phyloP scores from a whole-genome alignment of 2,329 filamentous ascomycete species.

The Epichloe gansuensis region DNA sequence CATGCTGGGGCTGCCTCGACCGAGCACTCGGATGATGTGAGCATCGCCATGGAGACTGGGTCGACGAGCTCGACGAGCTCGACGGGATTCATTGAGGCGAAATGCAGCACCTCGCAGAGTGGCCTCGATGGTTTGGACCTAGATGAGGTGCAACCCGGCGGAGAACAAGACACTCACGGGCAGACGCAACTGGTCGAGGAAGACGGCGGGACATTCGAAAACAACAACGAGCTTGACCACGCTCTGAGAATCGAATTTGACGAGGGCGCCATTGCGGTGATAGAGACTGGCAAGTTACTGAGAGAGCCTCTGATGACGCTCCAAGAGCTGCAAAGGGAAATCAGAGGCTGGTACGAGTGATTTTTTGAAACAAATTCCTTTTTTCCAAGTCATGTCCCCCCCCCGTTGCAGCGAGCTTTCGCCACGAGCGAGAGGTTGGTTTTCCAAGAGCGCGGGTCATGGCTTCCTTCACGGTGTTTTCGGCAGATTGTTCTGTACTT shows the following conservation, averaged over 20 bases:
- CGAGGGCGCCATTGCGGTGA: neutral
- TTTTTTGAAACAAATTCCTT: neutral
- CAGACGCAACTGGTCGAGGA: too few relatives aligned
- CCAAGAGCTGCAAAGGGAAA: slow-evolving; percentile 4
- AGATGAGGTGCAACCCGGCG: too few relatives aligned
- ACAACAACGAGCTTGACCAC: too few relatives aligned
- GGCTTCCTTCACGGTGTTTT: too few relatives aligned
- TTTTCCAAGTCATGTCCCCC: too few relatives aligned
- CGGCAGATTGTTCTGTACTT: too few relatives aligned
- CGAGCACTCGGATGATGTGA: neutral
- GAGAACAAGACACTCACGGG: too few relatives aligned
- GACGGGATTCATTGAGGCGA: neutral
- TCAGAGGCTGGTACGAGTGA: slow-evolving; percentile 1
- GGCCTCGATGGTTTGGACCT: neutral
- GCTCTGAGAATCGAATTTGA: too few relatives aligned
- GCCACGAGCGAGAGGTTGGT: too few relatives aligned
- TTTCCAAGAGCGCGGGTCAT: too few relatives aligned
- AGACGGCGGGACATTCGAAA: too few relatives aligned
- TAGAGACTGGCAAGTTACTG: neutral
- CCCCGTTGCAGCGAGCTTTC: too few relatives aligned
- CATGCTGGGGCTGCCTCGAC: neutral
- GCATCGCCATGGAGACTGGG: neutral
- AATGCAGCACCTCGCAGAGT: neutral
- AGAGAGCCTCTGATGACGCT: slow-evolving; percentile 6
- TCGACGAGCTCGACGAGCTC: neutral